Base-by-base conservation (phyloP, 441 rosid species). In the Gossypium davidsonii region DNA sequence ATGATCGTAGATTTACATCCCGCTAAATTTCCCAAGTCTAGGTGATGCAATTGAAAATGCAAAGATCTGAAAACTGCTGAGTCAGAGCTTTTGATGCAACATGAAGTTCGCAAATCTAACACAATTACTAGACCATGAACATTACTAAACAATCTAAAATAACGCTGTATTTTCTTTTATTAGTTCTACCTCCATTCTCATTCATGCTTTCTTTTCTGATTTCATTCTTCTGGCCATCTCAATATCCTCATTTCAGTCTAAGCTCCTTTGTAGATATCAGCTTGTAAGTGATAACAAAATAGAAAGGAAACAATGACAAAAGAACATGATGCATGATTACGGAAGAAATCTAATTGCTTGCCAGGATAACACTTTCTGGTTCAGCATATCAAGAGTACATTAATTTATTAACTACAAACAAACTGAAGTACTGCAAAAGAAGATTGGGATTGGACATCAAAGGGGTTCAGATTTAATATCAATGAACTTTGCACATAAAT, bases 61-160 rank as follows among this genome's bases (percentile, higher is more conserved):
- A 49, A 87, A 77, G 84, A 80, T 51, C 44, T 83, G 3, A 77
- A 85, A 17, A 90, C 87, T 6, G 34, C 80, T 53, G 85, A 76
- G 37, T 84, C 90, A 52, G 85, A 94, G 94, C 72, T 73, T 7
- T n/a, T 39, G 65, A 97, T 90, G 57, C 97, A 90, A 67, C 94
- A 88, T 31, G 87, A 93, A 82, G 86, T 90, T 10, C 88, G 94
- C n/a, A 67, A 49, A 49, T 67, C 58, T 15, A 67, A 49, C 44
- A 12, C 18, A 23, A 15, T 68, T 6, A 51, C 18, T 42, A 44
- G n/a, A 59, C 25, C 0, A 1, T 20, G 14, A 11, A 57, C 53
- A 21, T 21, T 39, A 39, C n/a, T 46, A 42, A 58, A 71, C 53
- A 20, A 58, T 15, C 53, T 42, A 10, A 72, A 58, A 44, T 26